Evolutionary conservation across 371 early-diverging fungal genomes (phyloP).

Genomic region (Capillidium rhysosporum): DNA sequence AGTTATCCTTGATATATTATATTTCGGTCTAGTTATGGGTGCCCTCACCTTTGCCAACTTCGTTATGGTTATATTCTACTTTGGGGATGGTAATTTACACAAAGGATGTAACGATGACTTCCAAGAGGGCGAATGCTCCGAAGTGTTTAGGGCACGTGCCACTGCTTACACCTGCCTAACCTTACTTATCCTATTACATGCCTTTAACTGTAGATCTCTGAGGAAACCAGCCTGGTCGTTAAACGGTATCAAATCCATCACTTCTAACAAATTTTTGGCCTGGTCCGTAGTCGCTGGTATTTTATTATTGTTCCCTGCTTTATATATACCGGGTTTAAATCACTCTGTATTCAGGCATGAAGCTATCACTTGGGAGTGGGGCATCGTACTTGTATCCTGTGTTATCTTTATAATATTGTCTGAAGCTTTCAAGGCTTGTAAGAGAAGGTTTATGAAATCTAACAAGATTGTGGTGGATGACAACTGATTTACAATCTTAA

Average conservation of each 20-base stretch:
- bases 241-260: slow-evolving; percentile 16
- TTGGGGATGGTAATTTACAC: slow-evolving; percentile 35
- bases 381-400: slow-evolving; percentile 30
- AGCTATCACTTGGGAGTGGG: slow-evolving; percentile 57
- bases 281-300: slow-evolving; percentile 27
- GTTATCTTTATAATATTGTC: slow-evolving; percentile 30
- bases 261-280: slow-evolving; percentile 33
- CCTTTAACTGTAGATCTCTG: slow-evolving; percentile 50
- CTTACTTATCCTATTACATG: slow-evolving; percentile 37
- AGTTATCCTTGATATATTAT: slow-evolving; percentile 40
- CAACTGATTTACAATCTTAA: not conserved
- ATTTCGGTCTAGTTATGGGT: slow-evolving; percentile 51
- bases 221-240: slow-evolving; percentile 32
- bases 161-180: slow-evolving; percentile 44
- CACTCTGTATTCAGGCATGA: slow-evolving; percentile 39
- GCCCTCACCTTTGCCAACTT: slow-evolving; percentile 43
- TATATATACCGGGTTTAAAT: slow-evolving; percentile 52
- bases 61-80: slow-evolving; percentile 35
- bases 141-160: slow-evolving; percentile 54
- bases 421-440: slow-evolving; percentile 27
- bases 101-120: slow-evolving; percentile 33
- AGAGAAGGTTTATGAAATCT: slow-evolving; percentile 8
- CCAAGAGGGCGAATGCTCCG: slow-evolving; percentile 25
- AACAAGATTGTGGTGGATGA: not conserved
- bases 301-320: slow-evolving; percentile 26